Percentiles rank a stretch among this genome's conserved stretches.
Conservation (phyloP, 1,284 basidiomycete genomes). For the Sparassis latifolia region DNA sequence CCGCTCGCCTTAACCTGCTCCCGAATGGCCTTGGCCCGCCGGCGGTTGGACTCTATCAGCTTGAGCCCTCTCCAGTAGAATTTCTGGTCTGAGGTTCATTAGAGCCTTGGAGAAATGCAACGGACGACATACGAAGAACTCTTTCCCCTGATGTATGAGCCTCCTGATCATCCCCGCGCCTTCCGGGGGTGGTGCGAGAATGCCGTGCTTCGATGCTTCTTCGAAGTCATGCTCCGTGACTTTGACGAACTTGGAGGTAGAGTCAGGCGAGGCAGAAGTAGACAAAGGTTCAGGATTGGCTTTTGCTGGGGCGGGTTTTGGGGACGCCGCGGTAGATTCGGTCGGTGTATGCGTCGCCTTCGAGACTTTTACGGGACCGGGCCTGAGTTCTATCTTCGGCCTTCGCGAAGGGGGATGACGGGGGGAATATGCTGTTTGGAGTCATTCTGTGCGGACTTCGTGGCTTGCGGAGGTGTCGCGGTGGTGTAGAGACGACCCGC, state of each 20-base stretch:
- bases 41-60: conserved; percentile 56
- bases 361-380: conserved; percentile 54
- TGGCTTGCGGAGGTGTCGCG: conserved; percentile 20
- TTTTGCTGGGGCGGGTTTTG: conserved; percentile 2
- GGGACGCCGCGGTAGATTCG: conserved; percentile 10
- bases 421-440: conserved; percentile 14
- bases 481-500: conserved; percentile 15
- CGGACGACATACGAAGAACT: conserved; percentile 52
- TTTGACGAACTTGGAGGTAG: conserved; percentile 28
- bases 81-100: conserved; percentile 43
- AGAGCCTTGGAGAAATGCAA: not conserved
- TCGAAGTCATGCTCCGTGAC: conserved; percentile 55
- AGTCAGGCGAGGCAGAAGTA: not conserved
- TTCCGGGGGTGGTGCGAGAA: conserved; percentile 56
- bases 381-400: conserved; percentile 55
- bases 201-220: conserved; percentile 60
- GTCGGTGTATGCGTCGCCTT: conserved; percentile 14
- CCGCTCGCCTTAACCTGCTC: conserved; percentile 51
- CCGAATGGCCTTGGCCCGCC: conserved; percentile 45
- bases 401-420: conserved; percentile 30
- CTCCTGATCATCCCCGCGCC: conserved; percentile 49
- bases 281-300: not conserved
- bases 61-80: conserved; percentile 73
- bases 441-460: conserved; percentile 17
- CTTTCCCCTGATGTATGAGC: conserved; percentile 58